Base-by-base conservation (phyloP, 2,329 filamentous ascomycete genomes). In the Aquanectria penicillioides region DNA sequence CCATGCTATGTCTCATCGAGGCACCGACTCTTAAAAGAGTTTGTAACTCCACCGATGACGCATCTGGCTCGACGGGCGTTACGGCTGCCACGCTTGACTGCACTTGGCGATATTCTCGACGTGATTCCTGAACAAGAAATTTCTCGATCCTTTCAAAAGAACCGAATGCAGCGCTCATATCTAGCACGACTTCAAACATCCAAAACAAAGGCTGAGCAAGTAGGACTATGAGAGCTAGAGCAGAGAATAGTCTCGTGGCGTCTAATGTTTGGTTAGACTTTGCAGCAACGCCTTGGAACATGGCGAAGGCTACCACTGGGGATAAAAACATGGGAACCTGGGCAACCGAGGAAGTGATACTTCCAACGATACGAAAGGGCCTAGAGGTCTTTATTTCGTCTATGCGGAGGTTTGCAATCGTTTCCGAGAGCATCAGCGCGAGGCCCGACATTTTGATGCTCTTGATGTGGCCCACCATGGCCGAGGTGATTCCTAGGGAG, bases 361-460 rank as follows among this genome's bases (percentile, higher is more conserved):
- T 71, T 18, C 69, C 68, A 20, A 77, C 61, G 2, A 73, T 46
- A 3, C 77, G 71, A 31, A 78, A 78, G 9, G 70, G 71, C 6
- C 69, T 63, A 17, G 74, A 75, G 2, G 74, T 65, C n/a, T 58
- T 66, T 8, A 80, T 68, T 47, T 80, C 78, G 11, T 74, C 67
- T 5, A 73, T 56, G 3, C 78, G 74, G 6, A 76, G 63, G 7
- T 52, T 43, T 9, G 68, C 61, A n/a, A 77, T 68, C 5, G 69
- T 68, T 12, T 53, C 46, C 0, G 66, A 69, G 0, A 79, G 64
- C 13, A 67, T 71, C 26, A 73, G 65, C 2, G 75, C 64, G 0
- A 80, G 65, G 5, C 77, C 78, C 0, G 75, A 75, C 61, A 79
- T 75, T 62, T 78, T 79, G 51, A 80, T 75, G 51, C 73, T 75